A percentile compares a stretch with the other conserved stretches of the same genome.
Evolutionary conservation across 2,329 filamentous ascomycete species (phyloP).

Genomic region (Aureobasidium sp.): DNA sequence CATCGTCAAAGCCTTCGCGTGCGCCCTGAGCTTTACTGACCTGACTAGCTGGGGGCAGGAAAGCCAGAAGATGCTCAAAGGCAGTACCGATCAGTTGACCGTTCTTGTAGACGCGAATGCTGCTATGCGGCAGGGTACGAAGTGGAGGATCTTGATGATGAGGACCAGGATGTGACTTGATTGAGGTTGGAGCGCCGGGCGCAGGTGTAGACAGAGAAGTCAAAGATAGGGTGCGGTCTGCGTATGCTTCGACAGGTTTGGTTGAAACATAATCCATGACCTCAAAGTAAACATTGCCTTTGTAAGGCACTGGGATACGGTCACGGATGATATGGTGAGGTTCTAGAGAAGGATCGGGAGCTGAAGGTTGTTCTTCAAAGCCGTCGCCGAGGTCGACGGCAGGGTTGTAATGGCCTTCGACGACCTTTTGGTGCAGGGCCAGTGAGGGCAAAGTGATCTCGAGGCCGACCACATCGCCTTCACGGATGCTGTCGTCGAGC

Average conservation of each 20-base stretch:
- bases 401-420: constrained; percentile 80
- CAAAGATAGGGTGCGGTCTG: constrained; percentile 40
- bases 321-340: constrained; percentile 83
- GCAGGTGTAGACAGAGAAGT: constrained; percentile 62
- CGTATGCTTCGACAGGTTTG: constrained; percentile 71
- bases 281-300: constrained; percentile 89
- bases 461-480: constrained; percentile 89
- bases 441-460: constrained; percentile 88
- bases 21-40: constrained; percentile 66
- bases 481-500: constrained; percentile 59
- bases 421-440: constrained; percentile 77
- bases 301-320: constrained; percentile 89
- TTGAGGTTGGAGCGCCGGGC: constrained; percentile 31
- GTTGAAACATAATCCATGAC: constrained; percentile 81
- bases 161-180: constrained; percentile 57
- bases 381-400: constrained; percentile 62
- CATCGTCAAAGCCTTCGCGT: constrained; percentile 83
- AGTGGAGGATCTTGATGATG: constrained; percentile 69
- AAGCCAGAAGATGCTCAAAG: constrained; percentile 81
- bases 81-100: constrained; percentile 77
- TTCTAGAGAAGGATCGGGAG: constrained; percentile 34
- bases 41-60: constrained; percentile 81
- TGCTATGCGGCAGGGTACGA: constrained; percentile 77
- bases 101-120: constrained; percentile 89
- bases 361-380: constrained; percentile 33